Conservation (phyloP, 2,329 filamentous ascomycete species). For the Clarireedia homoeocarpa region DNA sequence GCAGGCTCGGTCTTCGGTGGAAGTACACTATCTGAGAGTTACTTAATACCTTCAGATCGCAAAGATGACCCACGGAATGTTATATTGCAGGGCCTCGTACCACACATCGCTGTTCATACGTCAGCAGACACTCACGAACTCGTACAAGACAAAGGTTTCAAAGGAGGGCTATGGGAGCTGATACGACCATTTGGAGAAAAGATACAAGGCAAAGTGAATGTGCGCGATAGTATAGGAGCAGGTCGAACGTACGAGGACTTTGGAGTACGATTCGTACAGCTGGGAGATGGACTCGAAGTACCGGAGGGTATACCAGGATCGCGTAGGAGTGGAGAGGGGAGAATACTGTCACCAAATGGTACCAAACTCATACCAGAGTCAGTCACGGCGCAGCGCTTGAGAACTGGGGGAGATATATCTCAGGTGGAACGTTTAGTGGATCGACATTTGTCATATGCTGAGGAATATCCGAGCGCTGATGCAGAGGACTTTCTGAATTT, state of each 20-base stretch:
- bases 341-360: conserved; percentile 16
- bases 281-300: conserved; percentile 51
- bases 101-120: conserved; percentile 80
- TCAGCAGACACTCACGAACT: conserved; percentile 79
- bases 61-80: conserved; percentile 49
- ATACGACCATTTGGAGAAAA: conserved; percentile 86
- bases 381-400: conserved; percentile 16
- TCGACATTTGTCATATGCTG: conserved; percentile 68
- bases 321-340: conserved; percentile 28
- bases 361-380: conserved; percentile 13
- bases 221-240: conserved; percentile 81
- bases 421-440: conserved; percentile 77
- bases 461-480: conserved; percentile 36
- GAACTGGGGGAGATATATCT: conserved; percentile 44
- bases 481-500: conserved; percentile 32
- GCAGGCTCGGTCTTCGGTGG: conserved; percentile 51
- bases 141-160: conserved; percentile 75
- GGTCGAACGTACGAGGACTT: conserved; percentile 85
- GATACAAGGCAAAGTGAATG: conserved; percentile 78
- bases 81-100: conserved; percentile 78
- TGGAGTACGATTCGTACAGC: conserved; percentile 73
- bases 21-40: conserved; percentile 29
- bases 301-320: conserved; percentile 35
- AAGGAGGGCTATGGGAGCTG: conserved; percentile 73
- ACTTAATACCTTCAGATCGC: conserved; percentile 16